Percentiles rank a stretch among this genome's conserved stretches.
Evolutionary conservation across 305 asterid species (phyloP).

Genomic region (Fraxinus nigra): DNA sequence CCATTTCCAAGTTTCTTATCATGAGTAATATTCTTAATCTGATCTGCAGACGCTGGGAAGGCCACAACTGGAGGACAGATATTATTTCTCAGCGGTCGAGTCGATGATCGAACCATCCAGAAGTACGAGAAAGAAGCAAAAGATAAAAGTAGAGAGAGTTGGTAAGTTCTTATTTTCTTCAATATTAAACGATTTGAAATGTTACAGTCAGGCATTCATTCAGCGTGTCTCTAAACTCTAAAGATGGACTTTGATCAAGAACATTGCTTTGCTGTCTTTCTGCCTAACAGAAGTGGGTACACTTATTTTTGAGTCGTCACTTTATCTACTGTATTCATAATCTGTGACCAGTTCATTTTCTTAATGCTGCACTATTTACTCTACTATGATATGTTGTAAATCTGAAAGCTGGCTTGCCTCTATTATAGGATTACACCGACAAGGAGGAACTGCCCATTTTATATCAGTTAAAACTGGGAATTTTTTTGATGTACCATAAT

Average conservation of each 20-base stretch:
- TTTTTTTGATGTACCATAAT: neutral
- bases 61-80: conserved; percentile 96
- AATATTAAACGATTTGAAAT: conserved; percentile 1
- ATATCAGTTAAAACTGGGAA: neutral
- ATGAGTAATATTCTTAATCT: conserved; percentile 13
- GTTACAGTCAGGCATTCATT: neutral
- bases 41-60: conserved; percentile 87
- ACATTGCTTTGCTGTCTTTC: conserved; percentile 3
- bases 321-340: neutral
- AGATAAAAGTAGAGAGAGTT: conserved; percentile 97
- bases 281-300: neutral
- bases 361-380: conserved; percentile 4
- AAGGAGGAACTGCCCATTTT: neutral
- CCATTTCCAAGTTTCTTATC: conserved; percentile 18
- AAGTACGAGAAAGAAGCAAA: conserved; percentile 97
- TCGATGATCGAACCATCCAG: conserved; percentile 95
- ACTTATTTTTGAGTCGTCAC: neutral
- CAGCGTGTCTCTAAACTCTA: neutral
- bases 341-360: neutral
- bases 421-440: neutral
- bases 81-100: conserved; percentile 90
- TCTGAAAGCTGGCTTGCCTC: neutral
- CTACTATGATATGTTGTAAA: neutral
- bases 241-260: neutral
- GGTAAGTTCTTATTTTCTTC: conserved; percentile 50